Conservation (phyloP, 129 eudicot genomes). For the Tagetes patula region DNA sequence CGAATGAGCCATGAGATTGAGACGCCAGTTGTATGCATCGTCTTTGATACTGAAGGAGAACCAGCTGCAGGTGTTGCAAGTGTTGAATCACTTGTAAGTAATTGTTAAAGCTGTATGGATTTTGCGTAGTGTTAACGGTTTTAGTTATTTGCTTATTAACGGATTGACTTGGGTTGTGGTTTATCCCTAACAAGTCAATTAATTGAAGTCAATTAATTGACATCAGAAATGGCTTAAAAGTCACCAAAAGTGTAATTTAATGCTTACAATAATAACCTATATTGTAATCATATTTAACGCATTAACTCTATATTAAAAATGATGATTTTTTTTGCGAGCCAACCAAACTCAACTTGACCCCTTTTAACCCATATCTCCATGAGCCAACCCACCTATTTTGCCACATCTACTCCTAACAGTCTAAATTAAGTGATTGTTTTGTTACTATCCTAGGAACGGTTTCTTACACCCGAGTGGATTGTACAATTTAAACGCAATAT, state of each 20-base stretch:
- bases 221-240: too few species aligned
- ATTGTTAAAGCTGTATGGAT: background rate
- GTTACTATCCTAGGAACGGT: conserved; percentile 58
- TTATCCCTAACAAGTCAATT: background rate
- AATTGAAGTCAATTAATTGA: background rate
- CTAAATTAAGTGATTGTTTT: conserved; percentile 15
- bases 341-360: background rate
- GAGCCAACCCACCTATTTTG: background rate
- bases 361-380: background rate
- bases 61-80: conserved; percentile 90
- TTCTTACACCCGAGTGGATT: conserved; percentile 79
- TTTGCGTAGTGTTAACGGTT: background rate
- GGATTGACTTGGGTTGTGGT: conserved; percentile 3
- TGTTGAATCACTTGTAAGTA: conserved; percentile 77
- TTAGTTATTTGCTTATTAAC: background rate
- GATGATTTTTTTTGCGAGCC: background rate
- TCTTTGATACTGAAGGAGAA: conserved; percentile 81
- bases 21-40: conserved; percentile 77
- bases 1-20: conserved; percentile 50
- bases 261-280: background rate
- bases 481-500: conserved; percentile 50
- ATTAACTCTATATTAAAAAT: background rate
- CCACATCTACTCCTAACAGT: background rate
- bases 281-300: background rate
- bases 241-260: background rate